Base-by-base conservation (phyloP, 2,329 filamentous ascomycete species). In the Aspergillus awamori region DNA sequence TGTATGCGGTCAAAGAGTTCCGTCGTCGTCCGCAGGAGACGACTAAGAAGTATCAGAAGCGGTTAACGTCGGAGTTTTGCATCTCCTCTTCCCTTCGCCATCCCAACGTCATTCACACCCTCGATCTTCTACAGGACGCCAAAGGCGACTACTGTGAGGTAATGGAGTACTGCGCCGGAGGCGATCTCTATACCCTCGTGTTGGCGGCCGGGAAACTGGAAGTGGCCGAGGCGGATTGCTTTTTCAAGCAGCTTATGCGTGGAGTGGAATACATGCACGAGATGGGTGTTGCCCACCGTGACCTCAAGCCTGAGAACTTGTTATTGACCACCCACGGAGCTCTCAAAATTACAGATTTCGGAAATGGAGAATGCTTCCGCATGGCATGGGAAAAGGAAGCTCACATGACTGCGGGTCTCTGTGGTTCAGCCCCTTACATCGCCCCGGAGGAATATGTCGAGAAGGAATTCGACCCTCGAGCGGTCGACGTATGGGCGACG, bases 341-440 rank as follows among this genome's bases (percentile, higher is more conserved):
- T 13, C 86, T 99, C 69, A 99, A 99, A 74, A 99, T 99, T 66
- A 98, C 95, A 28, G 95, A 99, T 76, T 99, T 99, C 70, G 95
- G 95, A 64, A 99, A 99, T 70, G 95, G 95, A 71, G 95, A 99
- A 78, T 99, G 95, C 78, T 99, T 99, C 85, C 90, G 95, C 59
- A 98, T 98, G 94, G 95, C 95, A 2, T 99, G 95, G 95, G 95
- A 99, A 78, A 95, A 93, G 57, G 93, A 98, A 76, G 90, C 95
- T 20, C 95, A 98, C 78, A 97, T 98, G 93, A 97, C 96, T 3
- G 94, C 93, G 43, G 95, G 95, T 47, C 87, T 99, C 11, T 99
- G 95, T 76, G 95, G 95, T 43, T 97, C 93, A 13, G 95, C 94
- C 22, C 95, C 95, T 0, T 99, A 99, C 74, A 99, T 99, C 68